A percentile compares a stretch with the other conserved stretches of the same genome.
Evolutionary conservation across 805 yeast species (phyloP).

Genomic region (Priceomyces melissophilus): DNA sequence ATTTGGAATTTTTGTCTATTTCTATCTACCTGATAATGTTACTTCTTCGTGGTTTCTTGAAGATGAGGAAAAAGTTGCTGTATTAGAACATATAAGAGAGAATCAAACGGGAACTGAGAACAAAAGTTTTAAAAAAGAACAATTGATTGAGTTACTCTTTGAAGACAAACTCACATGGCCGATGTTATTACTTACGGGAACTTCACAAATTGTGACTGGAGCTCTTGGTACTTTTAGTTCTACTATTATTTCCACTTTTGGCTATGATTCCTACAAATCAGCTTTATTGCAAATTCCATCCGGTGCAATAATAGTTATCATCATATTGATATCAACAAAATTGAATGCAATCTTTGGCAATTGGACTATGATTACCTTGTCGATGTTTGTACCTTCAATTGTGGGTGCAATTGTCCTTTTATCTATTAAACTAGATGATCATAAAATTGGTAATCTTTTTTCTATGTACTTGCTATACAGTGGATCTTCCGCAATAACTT

Average conservation of each 20-base stretch:
- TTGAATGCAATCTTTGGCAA: conserved; percentile 27
- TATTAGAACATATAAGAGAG: conserved; percentile 43
- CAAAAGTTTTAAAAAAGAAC: conserved; percentile 42
- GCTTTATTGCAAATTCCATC: conserved; percentile 56
- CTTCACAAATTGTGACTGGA: conserved; percentile 49
- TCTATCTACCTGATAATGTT: conserved; percentile 51
- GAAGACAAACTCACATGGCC: conserved; percentile 50
- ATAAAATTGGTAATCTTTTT: conserved; percentile 44
- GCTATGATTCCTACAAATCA: conserved; percentile 42
- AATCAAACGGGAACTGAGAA: conserved; percentile 54
- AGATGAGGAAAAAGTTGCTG: conserved; percentile 38
- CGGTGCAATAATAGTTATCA: conserved; percentile 45
- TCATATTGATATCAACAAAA: conserved; percentile 30
- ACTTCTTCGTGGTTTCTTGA: conserved; percentile 32
- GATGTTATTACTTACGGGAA: conserved; percentile 42
- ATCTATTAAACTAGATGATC: conserved; percentile 18
- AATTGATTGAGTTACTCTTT: conserved; percentile 44
- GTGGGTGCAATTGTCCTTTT: conserved; percentile 43
- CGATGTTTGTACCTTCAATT: conserved; percentile 33
- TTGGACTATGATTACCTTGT: conserved; percentile 18
- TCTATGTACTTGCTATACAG: conserved; percentile 51
- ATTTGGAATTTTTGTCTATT: conserved; percentile 44
- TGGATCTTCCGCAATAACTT: conserved; percentile 55
- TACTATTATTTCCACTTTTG: conserved; percentile 50
- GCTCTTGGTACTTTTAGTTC: conserved; percentile 52